Evolutionary conservation across 1,284 basidiomycete species (phyloP).

Genomic region (Tilletia indica): DNA sequence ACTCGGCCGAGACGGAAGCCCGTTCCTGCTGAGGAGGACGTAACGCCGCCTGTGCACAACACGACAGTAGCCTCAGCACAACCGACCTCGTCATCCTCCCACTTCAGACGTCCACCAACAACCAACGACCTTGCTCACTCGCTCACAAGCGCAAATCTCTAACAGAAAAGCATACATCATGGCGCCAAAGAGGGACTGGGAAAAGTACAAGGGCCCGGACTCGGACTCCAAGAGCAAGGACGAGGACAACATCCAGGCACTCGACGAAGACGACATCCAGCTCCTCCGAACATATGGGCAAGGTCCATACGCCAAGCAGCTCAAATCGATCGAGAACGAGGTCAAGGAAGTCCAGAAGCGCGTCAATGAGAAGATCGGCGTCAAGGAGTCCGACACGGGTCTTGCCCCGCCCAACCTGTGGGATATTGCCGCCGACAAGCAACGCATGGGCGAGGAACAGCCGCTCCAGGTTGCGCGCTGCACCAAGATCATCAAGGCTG

Average conservation of each 20-base stretch:
- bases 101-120: no score
- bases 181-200: slow-evolving; percentile 55
- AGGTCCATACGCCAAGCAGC: slow-evolving; percentile 86
- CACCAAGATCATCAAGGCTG: slow-evolving; percentile 90
- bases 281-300: slow-evolving; percentile 99
- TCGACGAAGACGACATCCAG: slow-evolving; percentile 98
- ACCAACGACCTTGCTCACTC: not conserved
- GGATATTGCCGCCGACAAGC: slow-evolving; percentile 66
- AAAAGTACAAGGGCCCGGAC: slow-evolving; percentile 54
- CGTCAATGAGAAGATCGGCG: slow-evolving; percentile 93
- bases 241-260: slow-evolving; percentile 62
- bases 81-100: no score
- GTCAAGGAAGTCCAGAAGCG: slow-evolving; percentile 96
- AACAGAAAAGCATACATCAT: slow-evolving; percentile 26
- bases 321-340: slow-evolving; percentile 87
- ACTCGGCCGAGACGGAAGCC: not conserved
- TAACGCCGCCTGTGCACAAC: no score
- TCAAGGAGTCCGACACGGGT: slow-evolving; percentile 98
- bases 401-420: slow-evolving; percentile 93
- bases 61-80: no score
- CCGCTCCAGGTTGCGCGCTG: slow-evolving; percentile 95
- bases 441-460: slow-evolving; percentile 87
- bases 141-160: not conserved
- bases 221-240: slow-evolving; percentile 39
- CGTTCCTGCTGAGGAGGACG: not conserved